A percentile compares a stretch with the other conserved stretches of the same genome.
phyloP scores from a whole-genome alignment of 2,329 filamentous ascomycete species.

The Fusarium avenaceum region DNA sequence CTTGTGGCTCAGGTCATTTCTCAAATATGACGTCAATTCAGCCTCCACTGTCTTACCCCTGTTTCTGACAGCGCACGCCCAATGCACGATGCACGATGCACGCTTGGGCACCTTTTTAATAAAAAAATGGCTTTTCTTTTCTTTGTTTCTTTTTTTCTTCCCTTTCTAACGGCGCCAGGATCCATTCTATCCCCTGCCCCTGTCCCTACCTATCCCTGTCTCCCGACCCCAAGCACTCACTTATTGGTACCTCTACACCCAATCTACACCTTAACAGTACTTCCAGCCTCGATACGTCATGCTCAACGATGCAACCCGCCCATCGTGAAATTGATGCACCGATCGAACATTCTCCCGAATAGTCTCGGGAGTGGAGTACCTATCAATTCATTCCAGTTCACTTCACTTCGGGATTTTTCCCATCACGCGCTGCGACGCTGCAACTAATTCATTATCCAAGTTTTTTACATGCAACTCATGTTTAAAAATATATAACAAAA shows the following conservation, averaged over 20 bases:
- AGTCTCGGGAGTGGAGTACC: slow-evolving; percentile 16
- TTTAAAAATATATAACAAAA: not conserved
- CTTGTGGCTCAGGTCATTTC: slow-evolving; percentile 12
- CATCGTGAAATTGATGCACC: slow-evolving; percentile 34
- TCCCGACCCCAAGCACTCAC: not conserved
- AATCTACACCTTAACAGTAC: not conserved
- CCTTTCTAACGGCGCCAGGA: slow-evolving; percentile 26
- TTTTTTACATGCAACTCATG: slow-evolving; percentile 12
- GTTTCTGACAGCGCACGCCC: slow-evolving; percentile 37
- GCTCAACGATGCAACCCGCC: slow-evolving; percentile 19
- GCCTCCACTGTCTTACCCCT: slow-evolving; percentile 32
- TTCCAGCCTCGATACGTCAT: slow-evolving; percentile 22
- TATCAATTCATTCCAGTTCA: slow-evolving; percentile 8
- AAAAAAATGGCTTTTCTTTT: not conserved
- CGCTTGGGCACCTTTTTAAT: not conserved
- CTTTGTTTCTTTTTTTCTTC: not conserved
- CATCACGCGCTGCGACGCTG: slow-evolving; percentile 27
- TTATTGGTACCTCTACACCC: slow-evolving; percentile 11
- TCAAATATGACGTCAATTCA: slow-evolving; percentile 36
- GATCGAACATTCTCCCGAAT: slow-evolving; percentile 34
- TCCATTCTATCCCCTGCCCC: slow-evolving; percentile 6
- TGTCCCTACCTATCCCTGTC: not conserved
- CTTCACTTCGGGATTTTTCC: slow-evolving; percentile 20
- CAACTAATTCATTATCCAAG: slow-evolving; percentile 21
- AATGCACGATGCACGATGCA: slow-evolving; percentile 16